A percentile compares a stretch with the other conserved stretches of the same genome.
These are phyloP conservation scores for Aaosphaeria arxii DNA, from an alignment of 2,329 filamentous ascomycete species.

Conservation along the genomic window DNA sequence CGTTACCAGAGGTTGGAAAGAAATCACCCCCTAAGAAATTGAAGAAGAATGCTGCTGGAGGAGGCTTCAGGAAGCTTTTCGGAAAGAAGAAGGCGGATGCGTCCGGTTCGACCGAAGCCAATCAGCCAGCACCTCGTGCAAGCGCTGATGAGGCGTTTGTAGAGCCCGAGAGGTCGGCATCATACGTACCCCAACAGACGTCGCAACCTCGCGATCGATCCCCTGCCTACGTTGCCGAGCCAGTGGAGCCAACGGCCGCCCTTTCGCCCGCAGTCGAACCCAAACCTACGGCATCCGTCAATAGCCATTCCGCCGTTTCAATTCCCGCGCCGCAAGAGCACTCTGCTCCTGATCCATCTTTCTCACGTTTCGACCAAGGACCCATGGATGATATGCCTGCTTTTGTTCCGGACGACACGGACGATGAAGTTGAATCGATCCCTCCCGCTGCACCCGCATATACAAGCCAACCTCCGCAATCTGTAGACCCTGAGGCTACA, in stretches of 20 bases:
- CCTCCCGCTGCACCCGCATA: conserved; percentile 16
- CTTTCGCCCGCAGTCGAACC: conserved; percentile 22
- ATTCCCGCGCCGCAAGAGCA: conserved; percentile 60
- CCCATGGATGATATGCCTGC: conserved; percentile 84
- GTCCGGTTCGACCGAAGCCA: conserved; percentile 7
- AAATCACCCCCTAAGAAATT: conserved; percentile 34
- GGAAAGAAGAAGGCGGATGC: conserved; percentile 36
- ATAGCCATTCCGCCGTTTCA: conserved; percentile 53
- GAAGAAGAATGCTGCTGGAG: conserved; percentile 30
- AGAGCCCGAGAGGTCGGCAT: not conserved
- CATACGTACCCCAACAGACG: not conserved
- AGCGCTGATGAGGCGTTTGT: not conserved
- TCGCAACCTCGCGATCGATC: conserved; percentile 22
- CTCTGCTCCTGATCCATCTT: conserved; percentile 59
- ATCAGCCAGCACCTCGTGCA: not conserved
- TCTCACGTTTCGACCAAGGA: conserved; percentile 79
- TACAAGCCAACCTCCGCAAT: conserved; percentile 1
- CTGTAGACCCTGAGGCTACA: too few species aligned
- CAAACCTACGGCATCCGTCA: conserved; percentile 26
- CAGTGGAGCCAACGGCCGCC: conserved; percentile 15
- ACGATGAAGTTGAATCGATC: conserved; percentile 23
- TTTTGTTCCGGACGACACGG: conserved; percentile 60
- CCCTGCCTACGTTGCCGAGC: conserved; percentile 16
- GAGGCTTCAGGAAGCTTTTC: conserved; percentile 41
- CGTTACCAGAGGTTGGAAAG: conserved; percentile 14